phyloP scores from a whole-genome alignment of 768 basidiomycete species.

The Infundibulicybe gibba region DNA sequence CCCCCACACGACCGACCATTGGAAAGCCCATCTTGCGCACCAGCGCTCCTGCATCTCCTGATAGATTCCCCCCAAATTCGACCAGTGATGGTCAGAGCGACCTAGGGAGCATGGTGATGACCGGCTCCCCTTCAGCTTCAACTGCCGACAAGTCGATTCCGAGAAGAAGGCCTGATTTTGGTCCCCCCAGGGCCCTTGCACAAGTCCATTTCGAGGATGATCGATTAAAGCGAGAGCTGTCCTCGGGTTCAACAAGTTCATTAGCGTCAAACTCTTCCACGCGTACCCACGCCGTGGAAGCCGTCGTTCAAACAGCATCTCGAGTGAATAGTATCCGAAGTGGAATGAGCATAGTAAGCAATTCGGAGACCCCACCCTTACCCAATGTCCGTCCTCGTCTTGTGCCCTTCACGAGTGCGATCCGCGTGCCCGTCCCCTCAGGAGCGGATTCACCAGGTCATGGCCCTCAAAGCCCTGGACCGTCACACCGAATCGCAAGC shows the following conservation, averaged over 20 bases:
- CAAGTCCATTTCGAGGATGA: constrained; percentile 37
- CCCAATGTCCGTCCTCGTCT: constrained; percentile 49
- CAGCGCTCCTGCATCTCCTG: no score
- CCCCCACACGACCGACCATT: constrained; percentile 46
- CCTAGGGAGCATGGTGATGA: constrained; percentile 45
- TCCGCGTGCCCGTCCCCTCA: constrained; percentile 58
- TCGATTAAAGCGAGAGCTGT: constrained; percentile 29
- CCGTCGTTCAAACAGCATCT: constrained; percentile 41
- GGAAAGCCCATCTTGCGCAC: constrained; percentile 48
- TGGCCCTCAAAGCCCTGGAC: no score
- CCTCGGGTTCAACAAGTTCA: constrained; percentile 26
- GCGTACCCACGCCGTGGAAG: constrained; percentile 36
- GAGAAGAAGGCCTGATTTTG: constrained; percentile 65
- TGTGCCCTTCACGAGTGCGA: constrained; percentile 68
- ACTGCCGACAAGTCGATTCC: constrained; percentile 66
- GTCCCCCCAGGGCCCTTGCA: constrained; percentile 47
- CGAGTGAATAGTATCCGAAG: constrained; percentile 55
- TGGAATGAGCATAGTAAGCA: constrained; percentile 31
- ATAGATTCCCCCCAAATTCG: constrained; percentile 34
- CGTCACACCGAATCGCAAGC: constrained; percentile 43
- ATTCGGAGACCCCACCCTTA: constrained; percentile 33
- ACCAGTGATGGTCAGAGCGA: constrained; percentile 37
- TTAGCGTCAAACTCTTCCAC: constrained; percentile 28
- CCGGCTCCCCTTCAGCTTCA: constrained; percentile 62
- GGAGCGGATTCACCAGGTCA: constrained; percentile 15